Percentiles rank a stretch among this genome's conserved stretches.
Conservation (phyloP, 345 rosid species). For the Lepidium sativum region DNA sequence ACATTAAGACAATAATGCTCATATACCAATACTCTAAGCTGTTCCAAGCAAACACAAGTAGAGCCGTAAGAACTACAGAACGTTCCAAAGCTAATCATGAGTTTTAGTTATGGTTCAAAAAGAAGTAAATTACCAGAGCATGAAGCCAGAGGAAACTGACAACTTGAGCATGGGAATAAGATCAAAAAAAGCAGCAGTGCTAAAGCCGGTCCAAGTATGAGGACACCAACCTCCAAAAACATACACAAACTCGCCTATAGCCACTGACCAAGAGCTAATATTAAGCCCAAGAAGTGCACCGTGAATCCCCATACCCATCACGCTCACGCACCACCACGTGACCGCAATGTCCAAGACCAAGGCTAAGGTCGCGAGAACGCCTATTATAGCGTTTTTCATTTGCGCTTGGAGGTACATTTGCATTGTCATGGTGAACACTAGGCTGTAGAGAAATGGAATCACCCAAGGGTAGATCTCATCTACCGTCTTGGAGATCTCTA, state of each 20-base stretch:
- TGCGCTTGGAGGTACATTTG: constrained; percentile 56
- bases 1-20: constrained; percentile 55
- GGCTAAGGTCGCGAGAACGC: constrained; percentile 28
- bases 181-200: constrained; percentile 38
- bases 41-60: neutral
- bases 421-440: constrained; percentile 34
- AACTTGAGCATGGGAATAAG: constrained; percentile 43
- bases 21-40: constrained; percentile 84
- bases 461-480: constrained; percentile 42
- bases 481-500: constrained; percentile 31
- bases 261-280: constrained; percentile 37
- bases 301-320: constrained; percentile 34
- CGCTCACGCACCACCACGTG: constrained; percentile 37
- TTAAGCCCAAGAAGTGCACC: constrained; percentile 48
- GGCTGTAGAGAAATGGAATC: constrained; percentile 39
- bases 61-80: neutral
- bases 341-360: constrained; percentile 27
- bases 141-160: constrained; percentile 51
- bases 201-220: constrained; percentile 49
- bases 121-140: constrained; percentile 37
- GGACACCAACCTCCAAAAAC: constrained; percentile 61
- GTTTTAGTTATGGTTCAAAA: neutral
- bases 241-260: constrained; percentile 38
- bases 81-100: neutral
- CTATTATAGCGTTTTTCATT: constrained; percentile 39